phyloP scores from a whole-genome alignment of 768 basidiomycete genomes.

The Auricularia auricula-judae region DNA sequence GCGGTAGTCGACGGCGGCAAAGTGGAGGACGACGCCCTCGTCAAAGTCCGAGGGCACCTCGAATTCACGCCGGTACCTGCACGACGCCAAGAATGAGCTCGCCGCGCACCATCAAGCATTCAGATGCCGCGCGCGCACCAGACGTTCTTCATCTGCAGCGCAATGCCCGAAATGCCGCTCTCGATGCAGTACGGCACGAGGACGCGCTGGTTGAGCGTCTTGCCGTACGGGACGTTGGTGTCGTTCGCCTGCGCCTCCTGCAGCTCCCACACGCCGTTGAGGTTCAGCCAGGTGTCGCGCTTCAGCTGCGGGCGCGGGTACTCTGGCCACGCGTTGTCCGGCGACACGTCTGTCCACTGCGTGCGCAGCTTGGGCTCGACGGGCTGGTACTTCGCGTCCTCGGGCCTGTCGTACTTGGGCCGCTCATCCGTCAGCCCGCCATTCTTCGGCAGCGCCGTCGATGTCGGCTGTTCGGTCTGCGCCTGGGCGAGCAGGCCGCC shows the following conservation, averaged over 20 bases:
- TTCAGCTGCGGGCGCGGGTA: background rate
- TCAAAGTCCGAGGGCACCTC: background rate
- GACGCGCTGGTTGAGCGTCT: background rate
- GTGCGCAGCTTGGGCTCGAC: background rate
- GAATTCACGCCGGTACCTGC: background rate
- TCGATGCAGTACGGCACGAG: background rate
- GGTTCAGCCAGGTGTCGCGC: background rate
- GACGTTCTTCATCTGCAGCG: background rate
- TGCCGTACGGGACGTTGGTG: background rate
- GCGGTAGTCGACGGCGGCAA: slow-evolving; percentile 1
- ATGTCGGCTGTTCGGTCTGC: background rate
- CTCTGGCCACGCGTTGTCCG: background rate
- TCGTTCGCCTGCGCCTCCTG: background rate
- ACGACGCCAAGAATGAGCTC: background rate
- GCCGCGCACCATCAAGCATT: no score
- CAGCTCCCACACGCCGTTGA: background rate
- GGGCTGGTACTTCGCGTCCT: background rate
- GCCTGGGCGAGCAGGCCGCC: background rate
- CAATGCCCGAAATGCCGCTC: background rate
- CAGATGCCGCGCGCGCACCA: background rate
- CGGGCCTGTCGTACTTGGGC: background rate
- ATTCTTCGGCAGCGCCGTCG: background rate
- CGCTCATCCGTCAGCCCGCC: background rate
- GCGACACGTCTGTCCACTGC: background rate
- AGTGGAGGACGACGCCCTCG: background rate